Evolutionary conservation across 768 basidiomycete species (phyloP).

Genomic region (Floccularia luteovirens): DNA sequence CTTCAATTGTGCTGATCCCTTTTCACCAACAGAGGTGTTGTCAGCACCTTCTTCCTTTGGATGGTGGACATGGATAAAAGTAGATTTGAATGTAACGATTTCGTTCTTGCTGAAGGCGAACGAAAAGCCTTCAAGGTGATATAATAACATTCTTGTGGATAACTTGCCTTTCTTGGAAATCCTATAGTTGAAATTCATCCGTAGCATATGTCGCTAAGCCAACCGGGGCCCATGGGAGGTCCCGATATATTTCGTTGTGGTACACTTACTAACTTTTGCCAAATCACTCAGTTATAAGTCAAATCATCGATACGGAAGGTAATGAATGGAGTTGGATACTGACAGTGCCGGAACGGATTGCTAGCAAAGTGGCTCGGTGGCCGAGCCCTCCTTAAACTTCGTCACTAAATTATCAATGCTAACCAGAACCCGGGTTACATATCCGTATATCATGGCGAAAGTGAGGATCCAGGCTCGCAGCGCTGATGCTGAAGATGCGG

Average conservation of each 20-base stretch:
- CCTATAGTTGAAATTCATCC: neutral
- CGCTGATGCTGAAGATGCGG: slow-evolving; percentile 43
- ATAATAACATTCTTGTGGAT: neutral
- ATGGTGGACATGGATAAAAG: slow-evolving; percentile 62
- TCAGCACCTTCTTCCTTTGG: slow-evolving; percentile 53
- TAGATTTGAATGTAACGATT: slow-evolving; percentile 52
- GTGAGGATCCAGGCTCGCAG: slow-evolving; percentile 87
- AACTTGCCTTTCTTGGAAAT: neutral
- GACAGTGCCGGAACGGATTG: too few relatives aligned
- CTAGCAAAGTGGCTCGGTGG: too few relatives aligned
- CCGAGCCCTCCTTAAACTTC: too few relatives aligned
- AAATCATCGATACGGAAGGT: neutral
- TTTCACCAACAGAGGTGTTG: slow-evolving; percentile 30
- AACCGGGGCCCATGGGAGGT: neutral
- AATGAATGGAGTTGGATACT: too few relatives aligned
- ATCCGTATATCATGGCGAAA: slow-evolving; percentile 95
- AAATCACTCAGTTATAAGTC: neutral
- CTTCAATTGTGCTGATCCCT: slow-evolving; percentile 1
- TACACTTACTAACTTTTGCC: neutral
- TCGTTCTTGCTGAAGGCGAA: slow-evolving; percentile 43
- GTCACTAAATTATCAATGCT: too few relatives aligned
- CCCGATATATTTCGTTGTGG: neutral
- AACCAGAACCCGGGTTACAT: too few relatives aligned
- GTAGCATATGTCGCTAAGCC: neutral
- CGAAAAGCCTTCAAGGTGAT: slow-evolving; percentile 15